Conservation (phyloP, 2,329 filamentous ascomycete species). For the Aureobasidium sp. region DNA sequence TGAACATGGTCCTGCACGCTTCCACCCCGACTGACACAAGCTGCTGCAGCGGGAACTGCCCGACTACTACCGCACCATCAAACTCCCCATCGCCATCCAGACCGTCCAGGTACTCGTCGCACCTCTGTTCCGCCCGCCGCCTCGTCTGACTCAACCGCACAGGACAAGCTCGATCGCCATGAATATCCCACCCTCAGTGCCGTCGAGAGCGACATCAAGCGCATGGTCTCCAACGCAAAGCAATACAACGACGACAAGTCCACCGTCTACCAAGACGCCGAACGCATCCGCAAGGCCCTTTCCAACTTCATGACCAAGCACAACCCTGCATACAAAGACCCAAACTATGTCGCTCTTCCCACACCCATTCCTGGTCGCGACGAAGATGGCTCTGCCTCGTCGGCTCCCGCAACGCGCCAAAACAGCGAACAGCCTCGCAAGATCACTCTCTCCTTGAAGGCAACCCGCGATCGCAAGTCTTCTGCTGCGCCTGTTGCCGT, state of each 20-base stretch:
- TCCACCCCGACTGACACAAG: slow-evolving; percentile 52
- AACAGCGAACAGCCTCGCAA: slow-evolving; percentile 22
- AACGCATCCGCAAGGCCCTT: slow-evolving; percentile 76
- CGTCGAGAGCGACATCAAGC: slow-evolving; percentile 78
- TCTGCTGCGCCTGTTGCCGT: neutral
- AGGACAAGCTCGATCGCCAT: slow-evolving; percentile 59
- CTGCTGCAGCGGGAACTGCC: slow-evolving; percentile 47
- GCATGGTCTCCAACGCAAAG: slow-evolving; percentile 82
- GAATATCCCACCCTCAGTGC: slow-evolving; percentile 65
- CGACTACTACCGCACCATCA: slow-evolving; percentile 71
- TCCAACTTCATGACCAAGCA: slow-evolving; percentile 82
- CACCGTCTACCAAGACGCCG: slow-evolving; percentile 71
- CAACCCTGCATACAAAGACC: slow-evolving; percentile 72
- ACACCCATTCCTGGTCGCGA: slow-evolving; percentile 61
- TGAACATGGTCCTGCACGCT: neutral
- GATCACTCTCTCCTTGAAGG: slow-evolving; percentile 18
- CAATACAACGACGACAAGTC: slow-evolving; percentile 71
- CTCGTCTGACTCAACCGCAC: neutral
- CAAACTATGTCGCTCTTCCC: slow-evolving; percentile 62
- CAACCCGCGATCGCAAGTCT: slow-evolving; percentile 15
- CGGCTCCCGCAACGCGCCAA: slow-evolving; percentile 10
- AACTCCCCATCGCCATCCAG: slow-evolving; percentile 71
- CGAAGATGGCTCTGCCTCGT: neutral
- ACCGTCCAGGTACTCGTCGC: slow-evolving; percentile 55
- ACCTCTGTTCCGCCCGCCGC: neutral